phyloP scores from a whole-genome alignment of 306 rosid species.

The Sindora glabra region DNA sequence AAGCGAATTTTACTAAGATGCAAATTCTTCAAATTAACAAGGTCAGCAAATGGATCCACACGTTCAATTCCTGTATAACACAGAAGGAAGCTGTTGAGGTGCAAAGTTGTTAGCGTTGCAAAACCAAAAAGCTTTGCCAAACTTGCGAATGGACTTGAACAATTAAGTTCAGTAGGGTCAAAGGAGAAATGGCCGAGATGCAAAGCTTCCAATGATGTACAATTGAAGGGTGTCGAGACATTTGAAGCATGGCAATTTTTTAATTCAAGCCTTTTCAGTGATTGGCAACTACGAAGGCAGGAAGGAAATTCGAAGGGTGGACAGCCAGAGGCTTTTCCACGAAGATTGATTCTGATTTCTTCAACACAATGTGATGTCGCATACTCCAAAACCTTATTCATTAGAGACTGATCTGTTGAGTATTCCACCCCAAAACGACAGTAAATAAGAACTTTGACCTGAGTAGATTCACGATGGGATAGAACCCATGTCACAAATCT shows the following conservation, averaged over 20 bases:
- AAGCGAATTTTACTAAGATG: conserved; percentile 28
- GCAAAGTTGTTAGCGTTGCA: conserved; percentile 35
- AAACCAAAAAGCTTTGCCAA: conserved; percentile 27
- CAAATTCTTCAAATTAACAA: conserved; percentile 37
- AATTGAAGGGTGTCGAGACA: conserved; percentile 10
- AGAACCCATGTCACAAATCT: conserved; percentile 37
- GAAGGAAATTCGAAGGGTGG: conserved; percentile 39
- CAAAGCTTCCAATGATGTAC: conserved; percentile 21
- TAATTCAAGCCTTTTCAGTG: conserved; percentile 38
- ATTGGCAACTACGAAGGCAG: conserved; percentile 22
- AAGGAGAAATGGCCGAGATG: conserved; percentile 28
- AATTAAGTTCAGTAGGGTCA: conserved; percentile 11
- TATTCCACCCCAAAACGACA: conserved; percentile 38
- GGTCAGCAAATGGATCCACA: conserved; percentile 26
- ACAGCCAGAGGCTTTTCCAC: conserved; percentile 30
- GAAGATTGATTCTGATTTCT: conserved; percentile 35
- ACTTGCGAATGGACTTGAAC: conserved; percentile 25
- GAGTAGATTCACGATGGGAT: conserved; percentile 27
- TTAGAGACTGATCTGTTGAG: conserved; percentile 37
- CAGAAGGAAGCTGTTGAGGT: conserved; percentile 28
- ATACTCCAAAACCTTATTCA: conserved; percentile 37
- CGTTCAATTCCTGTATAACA: conserved; percentile 16
- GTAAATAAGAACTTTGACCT: conserved; percentile 27
- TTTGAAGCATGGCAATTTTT: conserved; percentile 36
- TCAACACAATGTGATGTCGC: conserved; percentile 28